A percentile compares a stretch with the other conserved stretches of the same genome.
Conservation (phyloP, 441 rosid species). For the Daphne laureola region DNA sequence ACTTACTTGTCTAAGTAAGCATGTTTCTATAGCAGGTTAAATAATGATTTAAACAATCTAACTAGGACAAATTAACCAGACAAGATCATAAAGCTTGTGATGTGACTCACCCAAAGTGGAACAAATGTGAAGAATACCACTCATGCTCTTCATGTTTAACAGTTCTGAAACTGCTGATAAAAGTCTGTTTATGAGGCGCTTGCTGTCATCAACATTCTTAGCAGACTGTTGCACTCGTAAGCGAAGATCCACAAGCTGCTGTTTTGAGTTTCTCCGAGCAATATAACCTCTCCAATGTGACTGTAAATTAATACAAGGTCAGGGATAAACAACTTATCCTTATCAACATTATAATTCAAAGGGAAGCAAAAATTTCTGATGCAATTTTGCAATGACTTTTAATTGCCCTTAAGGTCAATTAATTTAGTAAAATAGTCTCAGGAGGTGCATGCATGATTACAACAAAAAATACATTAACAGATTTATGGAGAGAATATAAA, state of each 20-base stretch:
- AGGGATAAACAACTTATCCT: background rate
- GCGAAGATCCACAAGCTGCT: conserved; percentile 54
- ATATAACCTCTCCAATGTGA: conserved; percentile 77
- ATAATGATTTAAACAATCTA: no score
- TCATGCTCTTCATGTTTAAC: conserved; percentile 64
- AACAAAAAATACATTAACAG: no score
- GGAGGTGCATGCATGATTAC: no score
- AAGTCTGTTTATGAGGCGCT: conserved; percentile 78
- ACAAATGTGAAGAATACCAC: conserved; percentile 77
- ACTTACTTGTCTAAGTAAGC: no score
- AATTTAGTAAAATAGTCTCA: no score
- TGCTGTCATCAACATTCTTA: conserved; percentile 66
- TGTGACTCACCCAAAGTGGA: conserved; percentile 58
- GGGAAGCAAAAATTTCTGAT: no score
- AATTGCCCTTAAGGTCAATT: no score
- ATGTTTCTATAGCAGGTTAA: no score
- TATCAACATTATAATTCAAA: no score
- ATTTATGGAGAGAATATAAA: no score
- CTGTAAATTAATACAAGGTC: conserved; percentile 26
- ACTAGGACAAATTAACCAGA: no score
- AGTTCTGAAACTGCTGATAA: conserved; percentile 68
- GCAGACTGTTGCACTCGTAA: conserved; percentile 65
- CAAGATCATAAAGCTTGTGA: background rate
- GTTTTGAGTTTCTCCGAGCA: conserved; percentile 60
- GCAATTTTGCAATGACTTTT: no score